Base-by-base conservation (phyloP, 768 basidiomycete species). In the Tulasnella sp. region DNA sequence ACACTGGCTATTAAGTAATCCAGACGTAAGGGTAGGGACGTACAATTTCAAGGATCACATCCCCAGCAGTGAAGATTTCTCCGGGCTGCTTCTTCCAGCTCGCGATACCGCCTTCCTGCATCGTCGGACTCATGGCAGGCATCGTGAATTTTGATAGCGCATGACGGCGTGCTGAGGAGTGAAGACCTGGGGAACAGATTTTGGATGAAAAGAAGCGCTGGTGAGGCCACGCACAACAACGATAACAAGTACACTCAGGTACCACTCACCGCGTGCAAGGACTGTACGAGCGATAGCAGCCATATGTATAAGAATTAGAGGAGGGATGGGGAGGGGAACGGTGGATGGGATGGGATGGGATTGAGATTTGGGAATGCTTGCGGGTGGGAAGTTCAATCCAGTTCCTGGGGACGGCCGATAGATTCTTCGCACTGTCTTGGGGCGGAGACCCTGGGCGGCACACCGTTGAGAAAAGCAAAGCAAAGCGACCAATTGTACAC, bases 71-170 rank as follows among this genome's bases (percentile, higher is more conserved):
- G 70, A 95, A 99, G 1, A 83, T 52, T 66, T 97, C 94, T 58
- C 96, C 96, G 72, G 97, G 95, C 73, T 86, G 85, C 76, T 88
- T 87, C 80, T 98, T 98, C 94, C 96, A 99, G 30, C 80, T 79
- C 48, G 95, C 88, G 71, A 99, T 96, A 64, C 95, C 96, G 64
- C 96, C 96, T 77, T 98, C 96, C 2, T 93, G 93, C 96, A 99
- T 99, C 60, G 96, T 99, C 30, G 96, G 96, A 64, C 91, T 95
- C 95, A 98, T 99, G 66, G 96, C 93, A 60, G 93, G 94, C 91
- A 96, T 94, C 64, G 84, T 77, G 75, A 97, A 94, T 70, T 84
- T 89, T 62, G 87, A 76, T 65, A 98, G 79, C 41, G 86, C 93
- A 75, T 78, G 75, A 66, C 86, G 76, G 63, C 82, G 80, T 56